Evolutionary conservation across 2,329 filamentous ascomycete genomes (phyloP).

Genomic region (Juglanconis sp.): DNA sequence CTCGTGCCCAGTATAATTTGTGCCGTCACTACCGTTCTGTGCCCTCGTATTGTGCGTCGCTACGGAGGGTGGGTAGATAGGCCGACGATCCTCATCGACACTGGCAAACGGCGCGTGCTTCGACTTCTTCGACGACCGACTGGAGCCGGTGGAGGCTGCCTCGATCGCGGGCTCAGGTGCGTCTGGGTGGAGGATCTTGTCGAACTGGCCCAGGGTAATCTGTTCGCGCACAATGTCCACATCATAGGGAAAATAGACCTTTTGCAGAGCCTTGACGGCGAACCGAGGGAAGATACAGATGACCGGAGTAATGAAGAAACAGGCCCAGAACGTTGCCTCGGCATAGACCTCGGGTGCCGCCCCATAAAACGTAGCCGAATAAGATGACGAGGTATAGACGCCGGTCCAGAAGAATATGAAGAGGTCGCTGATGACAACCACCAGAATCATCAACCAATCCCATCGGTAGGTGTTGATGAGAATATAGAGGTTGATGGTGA

Average conservation of each 20-base stretch:
- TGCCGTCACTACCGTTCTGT: constrained; percentile 91
- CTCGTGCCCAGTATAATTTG: constrained; percentile 74
- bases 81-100: constrained; percentile 82
- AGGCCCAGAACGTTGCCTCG: constrained; percentile 81
- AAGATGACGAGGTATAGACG: constrained; percentile 62
- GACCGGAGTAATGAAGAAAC: constrained; percentile 73
- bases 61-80: constrained; percentile 90
- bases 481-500: constrained; percentile 91
- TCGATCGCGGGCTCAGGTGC: constrained; percentile 35
- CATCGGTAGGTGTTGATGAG: constrained; percentile 95
- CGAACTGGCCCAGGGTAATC: constrained; percentile 77
- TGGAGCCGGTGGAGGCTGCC: constrained; percentile 53
- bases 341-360: constrained; percentile 76
- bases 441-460: constrained; percentile 92
- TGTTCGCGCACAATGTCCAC: constrained; percentile 96
- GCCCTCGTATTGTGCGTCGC: constrained; percentile 79
- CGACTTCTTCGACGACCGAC: constrained; percentile 56
- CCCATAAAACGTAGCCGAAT: constrained; percentile 63
- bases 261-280: constrained; percentile 80
- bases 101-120: constrained; percentile 59
- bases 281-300: constrained; percentile 87
- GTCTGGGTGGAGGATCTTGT: constrained; percentile 53
- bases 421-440: constrained; percentile 77
- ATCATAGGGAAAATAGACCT: constrained; percentile 89
- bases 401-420: constrained; percentile 96